Base-by-base conservation (phyloP, 495 filamentous ascomycete species). In the Penicillium desertorum region DNA sequence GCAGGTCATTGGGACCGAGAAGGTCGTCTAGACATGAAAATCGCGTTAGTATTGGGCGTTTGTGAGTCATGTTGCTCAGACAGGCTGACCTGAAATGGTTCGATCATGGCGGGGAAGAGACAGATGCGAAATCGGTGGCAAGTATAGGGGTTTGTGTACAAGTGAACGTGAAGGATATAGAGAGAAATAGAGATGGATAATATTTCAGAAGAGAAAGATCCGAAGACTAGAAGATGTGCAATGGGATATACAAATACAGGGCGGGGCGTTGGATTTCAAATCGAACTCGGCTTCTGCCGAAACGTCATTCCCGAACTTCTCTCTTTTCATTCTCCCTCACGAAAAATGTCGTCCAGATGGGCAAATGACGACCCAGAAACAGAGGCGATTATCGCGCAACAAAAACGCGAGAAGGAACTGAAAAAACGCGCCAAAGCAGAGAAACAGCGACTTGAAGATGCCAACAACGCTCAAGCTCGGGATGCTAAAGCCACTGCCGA, bases 1-100 rank as follows among this genome's bases (percentile, higher is more conserved):
- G 73, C 94, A 98, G 71, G 83, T 88, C 81, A 98, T 88, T 23
- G 90, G 92, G 70, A 98, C 94, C 58, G 93, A 90, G 67, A 98
- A 97, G 58, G 92, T 87, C 41, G 92, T 96, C 89, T 97, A 46
- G 1, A 45, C 14, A 19, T 5, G 14, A 16, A 19, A 2, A n/a
- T 2, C 12, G 17, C 14, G 44, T 62, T 36, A 62, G 60, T 37
- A 43, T 43, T 16, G 39, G 41, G 39, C 6, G 12, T 46, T 58
- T 50, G 30, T 51, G 30, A 65, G 43, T 43, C 25, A 45, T 23
- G 17, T n/a, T 7, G n/a, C 11, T 43, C 45, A 52, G 37, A 37
- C n/a, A 32, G 37, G 62, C 77, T 45, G 47, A 81, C 81, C 75
- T 84, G 74, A 65, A 86, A 86, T 46, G 83, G 76, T 51, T 85